Conservation (phyloP, 2,329 filamentous ascomycete species). For the Xylaria sp. region DNA sequence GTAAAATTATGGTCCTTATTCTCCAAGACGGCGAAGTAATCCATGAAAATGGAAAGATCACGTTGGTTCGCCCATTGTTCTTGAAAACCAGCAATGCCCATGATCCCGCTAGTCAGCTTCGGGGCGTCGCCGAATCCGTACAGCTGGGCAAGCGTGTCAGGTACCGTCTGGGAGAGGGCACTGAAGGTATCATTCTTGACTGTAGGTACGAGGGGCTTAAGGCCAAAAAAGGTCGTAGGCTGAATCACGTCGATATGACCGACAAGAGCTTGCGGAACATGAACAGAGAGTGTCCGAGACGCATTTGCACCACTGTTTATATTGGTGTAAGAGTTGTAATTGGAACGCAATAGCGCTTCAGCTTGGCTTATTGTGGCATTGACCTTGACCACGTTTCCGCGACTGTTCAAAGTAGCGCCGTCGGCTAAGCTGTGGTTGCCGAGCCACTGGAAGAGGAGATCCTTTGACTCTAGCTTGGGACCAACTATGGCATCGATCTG, state of each 20-base stretch:
- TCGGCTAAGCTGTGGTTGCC: background rate
- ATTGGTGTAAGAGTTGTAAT: constrained; percentile 1
- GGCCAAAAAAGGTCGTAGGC: background rate
- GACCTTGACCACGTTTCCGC: background rate
- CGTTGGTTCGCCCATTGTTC: background rate
- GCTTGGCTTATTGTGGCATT: background rate
- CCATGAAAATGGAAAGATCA: constrained; percentile 1
- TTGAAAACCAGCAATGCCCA: background rate
- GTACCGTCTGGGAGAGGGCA: background rate
- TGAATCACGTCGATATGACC: background rate
- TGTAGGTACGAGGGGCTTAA: background rate
- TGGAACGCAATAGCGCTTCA: background rate
- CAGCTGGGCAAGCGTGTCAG: background rate
- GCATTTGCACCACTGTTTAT: background rate
- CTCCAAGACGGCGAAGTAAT: background rate
- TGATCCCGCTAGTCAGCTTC: background rate
- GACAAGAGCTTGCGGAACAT: background rate
- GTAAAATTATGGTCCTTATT: background rate
- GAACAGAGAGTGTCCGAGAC: background rate
- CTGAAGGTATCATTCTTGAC: background rate
- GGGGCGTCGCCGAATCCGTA: background rate
- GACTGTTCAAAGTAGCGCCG: background rate
- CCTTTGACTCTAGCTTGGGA: background rate
- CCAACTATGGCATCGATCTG: background rate
- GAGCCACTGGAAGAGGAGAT: background rate